These are phyloP conservation scores for Bryoglossum gracile DNA, from an alignment of 495 filamentous ascomycete species.

Conservation along the genomic window DNA sequence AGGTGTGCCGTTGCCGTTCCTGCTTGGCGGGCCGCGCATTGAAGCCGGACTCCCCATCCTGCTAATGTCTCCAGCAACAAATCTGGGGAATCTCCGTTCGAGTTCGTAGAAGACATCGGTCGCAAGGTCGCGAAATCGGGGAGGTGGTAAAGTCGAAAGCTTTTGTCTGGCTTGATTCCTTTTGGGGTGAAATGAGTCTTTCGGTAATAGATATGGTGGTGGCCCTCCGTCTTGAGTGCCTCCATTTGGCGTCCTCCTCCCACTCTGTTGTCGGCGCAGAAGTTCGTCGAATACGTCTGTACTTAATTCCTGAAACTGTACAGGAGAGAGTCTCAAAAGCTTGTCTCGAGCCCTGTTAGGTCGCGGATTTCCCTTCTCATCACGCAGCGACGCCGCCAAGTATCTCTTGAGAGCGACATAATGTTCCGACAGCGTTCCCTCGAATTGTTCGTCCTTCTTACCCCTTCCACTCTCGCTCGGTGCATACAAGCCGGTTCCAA, in stretches of 20 bases:
- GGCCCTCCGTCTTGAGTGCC: conserved; percentile 42
- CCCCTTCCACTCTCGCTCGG: conserved; percentile 49
- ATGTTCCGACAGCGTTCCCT: conserved; percentile 60
- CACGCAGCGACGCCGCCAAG: conserved; percentile 59
- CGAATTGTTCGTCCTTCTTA: conserved; percentile 39
- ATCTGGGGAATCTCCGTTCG: conserved; percentile 81
- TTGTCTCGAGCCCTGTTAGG: conserved; percentile 91
- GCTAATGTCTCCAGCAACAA: conserved; percentile 58
- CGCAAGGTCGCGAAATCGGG: conserved; percentile 81
- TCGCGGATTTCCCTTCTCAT: conserved; percentile 65
- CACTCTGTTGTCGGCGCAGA: conserved; percentile 66
- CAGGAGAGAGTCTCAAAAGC: conserved; percentile 74
- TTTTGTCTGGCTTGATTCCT: conserved; percentile 94
- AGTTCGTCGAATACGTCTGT: conserved; percentile 97
- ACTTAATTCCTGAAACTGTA: conserved; percentile 94
- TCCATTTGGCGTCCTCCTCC: conserved; percentile 44
- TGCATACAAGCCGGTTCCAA: conserved; percentile 58
- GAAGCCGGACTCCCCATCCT: conserved; percentile 64
- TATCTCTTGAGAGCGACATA: conserved; percentile 74
- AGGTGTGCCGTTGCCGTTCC: conserved; percentile 49
- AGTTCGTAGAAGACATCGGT: conserved; percentile 95
- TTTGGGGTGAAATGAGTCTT: conserved; percentile 87
- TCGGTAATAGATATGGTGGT: conserved; percentile 69
- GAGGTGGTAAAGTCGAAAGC: conserved; percentile 75
- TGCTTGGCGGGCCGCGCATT: conserved; percentile 41